Evolutionary conservation across 1,284 basidiomycete species (phyloP), one percentile per base, ranked within the genome.

Genomic region (Cryptococcus neoformans): DNA sequence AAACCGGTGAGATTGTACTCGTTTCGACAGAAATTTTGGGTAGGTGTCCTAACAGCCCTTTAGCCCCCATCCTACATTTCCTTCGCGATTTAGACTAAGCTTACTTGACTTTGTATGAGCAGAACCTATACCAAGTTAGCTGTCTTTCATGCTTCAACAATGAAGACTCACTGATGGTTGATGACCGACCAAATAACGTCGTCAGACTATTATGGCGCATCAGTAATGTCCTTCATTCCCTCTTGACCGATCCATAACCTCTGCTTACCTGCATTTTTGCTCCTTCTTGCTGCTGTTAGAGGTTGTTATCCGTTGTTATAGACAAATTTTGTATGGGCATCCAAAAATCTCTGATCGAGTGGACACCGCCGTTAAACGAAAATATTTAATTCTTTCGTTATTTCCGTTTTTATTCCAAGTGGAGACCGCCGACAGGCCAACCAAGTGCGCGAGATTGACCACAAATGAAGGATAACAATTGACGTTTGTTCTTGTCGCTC

Each of bases 1-100:
- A 98, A 83, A n/a, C 96, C 96, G 1, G 94, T 96, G 39, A 97
- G 86, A 78, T 99, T 99, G 82, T 96, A 98, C 78, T 97, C 93
- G 78, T 99, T 99, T 51, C 94, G 83, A 79, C 96, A 99, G 80
- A 99, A 98, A 73, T 96, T 98, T 78, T 96, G 93, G 1, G 91
- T 95, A 1, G 86, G 81, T 1, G 93, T 92, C 78, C 92, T 95
- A 74, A 8, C 17, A 7, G 34, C 44, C 38, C 11, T n/a, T 36
- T 21, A 51, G 17, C 51, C 51, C 51, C 48, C 7, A 36, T 11
- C 42, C n/a, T 12, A 9, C 42, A 21, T 21, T 44, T 14, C 21
- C 42, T 21, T 5, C 11, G 17, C 12, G 6, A 16, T 17, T 12
- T 2, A 4, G 7, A 11, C n/a, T 4, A 9, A 28, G 81, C 89